These are phyloP conservation scores for Phytophthora boehmeriae DNA, from an alignment of 352 stramenopile genomes.

Conservation along the genomic window DNA sequence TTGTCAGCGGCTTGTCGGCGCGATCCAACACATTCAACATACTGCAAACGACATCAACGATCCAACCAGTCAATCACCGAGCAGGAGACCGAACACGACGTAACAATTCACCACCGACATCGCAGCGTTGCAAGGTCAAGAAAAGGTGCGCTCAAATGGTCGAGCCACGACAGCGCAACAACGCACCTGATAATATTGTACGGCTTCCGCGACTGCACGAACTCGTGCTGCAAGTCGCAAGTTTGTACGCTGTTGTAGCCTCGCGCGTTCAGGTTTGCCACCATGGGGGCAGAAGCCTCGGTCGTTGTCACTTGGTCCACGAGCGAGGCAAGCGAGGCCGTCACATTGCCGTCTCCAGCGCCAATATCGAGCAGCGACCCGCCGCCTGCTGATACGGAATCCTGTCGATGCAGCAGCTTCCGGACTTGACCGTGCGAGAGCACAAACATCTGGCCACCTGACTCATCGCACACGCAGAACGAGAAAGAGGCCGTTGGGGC, in stretches of 20 bases:
- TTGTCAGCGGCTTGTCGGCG: constrained; percentile 78
- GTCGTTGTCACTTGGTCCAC: constrained; percentile 73
- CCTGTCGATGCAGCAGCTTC: constrained; percentile 57
- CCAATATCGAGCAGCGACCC: constrained; percentile 80
- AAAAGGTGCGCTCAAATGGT: constrained; percentile 27
- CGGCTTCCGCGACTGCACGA: constrained; percentile 66
- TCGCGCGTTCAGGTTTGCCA: constrained; percentile 70
- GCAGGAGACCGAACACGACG: constrained; percentile 7
- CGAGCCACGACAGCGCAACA: constrained; percentile 4
- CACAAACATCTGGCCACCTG: constrained; percentile 90
- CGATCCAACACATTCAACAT: constrained; percentile 86
- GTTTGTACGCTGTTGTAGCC: constrained; percentile 84
- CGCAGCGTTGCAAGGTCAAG: constrained; percentile 23
- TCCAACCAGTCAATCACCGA: constrained; percentile 19
- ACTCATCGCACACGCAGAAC: constrained; percentile 1
- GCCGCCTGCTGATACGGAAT: constrained; percentile 31
- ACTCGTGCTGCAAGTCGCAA: constrained; percentile 66
- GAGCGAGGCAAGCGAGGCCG: constrained; percentile 74
- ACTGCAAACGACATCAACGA: constrained; percentile 33
- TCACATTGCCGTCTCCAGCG: constrained; percentile 86
- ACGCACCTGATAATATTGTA: constrained; percentile 86
- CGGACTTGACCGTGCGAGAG: constrained; percentile 76
- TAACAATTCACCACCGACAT: constrained; percentile 30
- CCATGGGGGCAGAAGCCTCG: constrained; percentile 83
- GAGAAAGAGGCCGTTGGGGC: constrained; percentile 3